A percentile compares a stretch with the other conserved stretches of the same genome.
Conservation (phyloP, 2,329 filamentous ascomycete species). For the Juglanconis sp. region DNA sequence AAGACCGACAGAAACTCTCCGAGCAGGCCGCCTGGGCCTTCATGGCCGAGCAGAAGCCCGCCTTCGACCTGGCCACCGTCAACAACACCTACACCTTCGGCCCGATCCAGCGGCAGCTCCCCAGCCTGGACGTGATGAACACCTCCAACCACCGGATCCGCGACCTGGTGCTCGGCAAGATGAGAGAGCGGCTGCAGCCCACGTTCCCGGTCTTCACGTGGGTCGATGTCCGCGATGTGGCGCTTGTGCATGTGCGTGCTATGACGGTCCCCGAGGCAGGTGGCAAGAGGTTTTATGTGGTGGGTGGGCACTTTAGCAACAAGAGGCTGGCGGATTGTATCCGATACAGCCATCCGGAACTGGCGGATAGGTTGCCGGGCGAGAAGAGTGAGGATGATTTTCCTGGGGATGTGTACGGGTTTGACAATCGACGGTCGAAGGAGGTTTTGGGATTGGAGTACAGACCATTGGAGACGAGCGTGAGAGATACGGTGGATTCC, state of each 20-base stretch:
- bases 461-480: conserved; percentile 52
- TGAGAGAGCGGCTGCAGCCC: conserved; percentile 47
- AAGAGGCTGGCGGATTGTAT: conserved; percentile 41
- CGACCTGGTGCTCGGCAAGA: conserved; percentile 60
- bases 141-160: conserved; percentile 68
- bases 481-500: conserved; percentile 55
- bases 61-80: conserved; percentile 60
- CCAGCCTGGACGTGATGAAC: conserved; percentile 63
- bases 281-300: conserved; percentile 47
- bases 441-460: conserved; percentile 60
- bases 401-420: conserved; percentile 48
- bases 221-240: conserved; percentile 22
- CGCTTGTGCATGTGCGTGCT: conserved; percentile 10
- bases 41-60: conserved; percentile 50
- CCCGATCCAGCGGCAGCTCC: conserved; percentile 61
- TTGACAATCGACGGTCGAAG: conserved; percentile 53
- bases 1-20: conserved; percentile 45
- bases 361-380: conserved; percentile 41
- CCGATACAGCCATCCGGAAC: conserved; percentile 45
- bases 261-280: neutral
- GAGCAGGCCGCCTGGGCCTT: conserved; percentile 67
- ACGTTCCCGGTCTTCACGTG: conserved; percentile 27
- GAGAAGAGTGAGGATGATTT: conserved; percentile 25
- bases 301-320: conserved; percentile 45
- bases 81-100: conserved; percentile 63